Evolutionary conservation across 495 filamentous ascomycete genomes (phyloP), one percentile per base, ranked within the genome.

Genomic region (Schizothecium vesticola): DNA sequence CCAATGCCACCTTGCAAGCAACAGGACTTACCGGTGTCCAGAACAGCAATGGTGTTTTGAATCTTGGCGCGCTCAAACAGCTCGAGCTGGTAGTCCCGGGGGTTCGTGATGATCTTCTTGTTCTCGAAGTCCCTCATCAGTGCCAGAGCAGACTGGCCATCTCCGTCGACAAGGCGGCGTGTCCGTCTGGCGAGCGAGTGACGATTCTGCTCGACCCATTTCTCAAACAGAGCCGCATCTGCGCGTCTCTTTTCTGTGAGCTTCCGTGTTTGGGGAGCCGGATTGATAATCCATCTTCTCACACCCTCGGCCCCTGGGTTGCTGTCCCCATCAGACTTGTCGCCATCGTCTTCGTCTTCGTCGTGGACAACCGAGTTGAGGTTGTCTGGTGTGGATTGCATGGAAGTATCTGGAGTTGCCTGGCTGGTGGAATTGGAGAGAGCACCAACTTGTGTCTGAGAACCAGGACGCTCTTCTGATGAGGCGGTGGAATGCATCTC

Each of bases 1-100:
- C 29, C 5, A 43, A 43, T 23, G 2, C 2, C 16, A 33, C 8
- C 9, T n/a, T 25, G 12, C 12, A 1, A 24, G 10, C 43, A 55
- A 43, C 33, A 43, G 24, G 26, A 25, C 71, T 63, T 75, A 91
- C 91, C 94, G 43, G 95, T 97, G 75, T 97, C 93, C n/a, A 98
- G 85, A 13, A 99, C 96, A 2, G 94, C 95, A 73, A 99, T 96
- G 16, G 88, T 94, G 72, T 99, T 99, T 72, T 91, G 85, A 22
- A 85, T 70, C 75, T 96, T 97, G 22, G 95, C 94, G 70, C 86
- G 86, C 78, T 98, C 92, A 73, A 96, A 98, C 0, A 99, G 85
- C 76, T 98, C 94, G 31, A 91, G 81, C 76, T 99, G 95, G 74
- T 98, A 99, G 71, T 96, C 92, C 33, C 95, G 84, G 16, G 96